Conservation (phyloP, 805 yeast genomes). For the Debaryomyces tyrocola region DNA sequence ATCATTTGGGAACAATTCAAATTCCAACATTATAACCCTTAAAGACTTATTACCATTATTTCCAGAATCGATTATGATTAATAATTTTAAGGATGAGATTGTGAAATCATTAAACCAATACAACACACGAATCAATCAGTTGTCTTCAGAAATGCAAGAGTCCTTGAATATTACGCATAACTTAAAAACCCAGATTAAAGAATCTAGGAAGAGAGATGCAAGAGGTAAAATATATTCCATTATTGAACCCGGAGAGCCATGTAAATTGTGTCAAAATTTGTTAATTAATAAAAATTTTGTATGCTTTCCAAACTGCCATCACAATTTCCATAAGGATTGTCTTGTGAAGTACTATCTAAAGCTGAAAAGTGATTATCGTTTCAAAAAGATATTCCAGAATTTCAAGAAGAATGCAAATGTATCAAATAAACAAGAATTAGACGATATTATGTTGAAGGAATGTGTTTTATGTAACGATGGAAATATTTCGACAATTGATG, state of each 20-base stretch:
- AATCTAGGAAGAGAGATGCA: conserved; percentile 28
- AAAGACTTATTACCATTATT: conserved; percentile 83
- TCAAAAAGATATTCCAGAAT: conserved; percentile 60
- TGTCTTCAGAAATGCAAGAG: conserved; percentile 74
- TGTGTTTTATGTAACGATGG: conserved; percentile 79
- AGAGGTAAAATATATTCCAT: conserved; percentile 54
- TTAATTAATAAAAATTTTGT: conserved; percentile 71
- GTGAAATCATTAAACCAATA: conserved; percentile 75
- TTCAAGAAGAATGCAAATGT: conserved; percentile 46
- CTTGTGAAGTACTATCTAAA: conserved; percentile 58
- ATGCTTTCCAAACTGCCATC: conserved; percentile 82
- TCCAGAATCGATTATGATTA: conserved; percentile 81
- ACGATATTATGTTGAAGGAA: conserved; percentile 55
- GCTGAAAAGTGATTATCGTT: conserved; percentile 62
- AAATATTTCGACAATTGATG: conserved; percentile 68
- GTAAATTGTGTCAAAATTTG: conserved; percentile 69
- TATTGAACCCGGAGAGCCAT: conserved; percentile 82
- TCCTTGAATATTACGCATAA: conserved; percentile 60
- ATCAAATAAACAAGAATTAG: conserved; percentile 51
- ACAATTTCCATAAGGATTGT: conserved; percentile 88
- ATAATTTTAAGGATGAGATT: conserved; percentile 79
- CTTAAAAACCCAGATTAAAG: conserved; percentile 58
- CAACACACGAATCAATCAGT: conserved; percentile 60
- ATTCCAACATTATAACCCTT: conserved; percentile 47
- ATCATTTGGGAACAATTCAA: conserved; percentile 20